Evolutionary conservation across 805 yeast genomes (phyloP), one percentile per base, ranked within the genome.

Genomic region (Suhomyces faveliae): DNA sequence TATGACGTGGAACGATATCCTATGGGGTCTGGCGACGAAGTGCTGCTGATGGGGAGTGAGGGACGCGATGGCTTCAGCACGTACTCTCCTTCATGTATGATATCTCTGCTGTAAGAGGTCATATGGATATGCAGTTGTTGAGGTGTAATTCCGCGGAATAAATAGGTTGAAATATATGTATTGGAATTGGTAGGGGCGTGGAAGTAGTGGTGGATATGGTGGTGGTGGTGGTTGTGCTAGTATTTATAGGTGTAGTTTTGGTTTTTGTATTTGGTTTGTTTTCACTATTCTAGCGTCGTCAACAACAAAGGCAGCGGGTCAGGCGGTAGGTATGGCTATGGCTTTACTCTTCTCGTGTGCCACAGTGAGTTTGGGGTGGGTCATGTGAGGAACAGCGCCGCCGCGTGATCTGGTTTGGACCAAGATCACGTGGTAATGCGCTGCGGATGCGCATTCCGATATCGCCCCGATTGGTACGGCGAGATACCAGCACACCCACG

Each of bases 1-100:
- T 50, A 42, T 3, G 51, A 41, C 4, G 47, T 35, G 6, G 56
- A 40, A 20, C 56, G 50, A 37, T 40, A 47, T 5, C 20, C 23
- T 10, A 37, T 23, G 10, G 62, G 52, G 11, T 58, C 62, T 5
- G 40, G 37, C 12, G 47, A 39, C 22, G 63, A 52, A 8, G 59
- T 53, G 35, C 62, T 57, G 51, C 52, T 60, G 12, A 68, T 65
- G 15, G 73, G 71, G 17, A 67, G 51, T 3, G 51, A 49, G 3
- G 59, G 60, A 20, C 70, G 53, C 4, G 59, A 53, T 2, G 65
- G 67, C 19, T 58, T 52, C 30, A 59, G 60, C 4, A 60, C 57
- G 41, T 57, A 65, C 46, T 68, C 73, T 4, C 71, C 72, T 50
- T 68, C 74, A 42, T 68, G 74, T 4, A 64, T 65, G 25, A 52